Evolutionary conservation across 2,329 filamentous ascomycete genomes (phyloP).

Genomic region (Davidsoniella australis): DNA sequence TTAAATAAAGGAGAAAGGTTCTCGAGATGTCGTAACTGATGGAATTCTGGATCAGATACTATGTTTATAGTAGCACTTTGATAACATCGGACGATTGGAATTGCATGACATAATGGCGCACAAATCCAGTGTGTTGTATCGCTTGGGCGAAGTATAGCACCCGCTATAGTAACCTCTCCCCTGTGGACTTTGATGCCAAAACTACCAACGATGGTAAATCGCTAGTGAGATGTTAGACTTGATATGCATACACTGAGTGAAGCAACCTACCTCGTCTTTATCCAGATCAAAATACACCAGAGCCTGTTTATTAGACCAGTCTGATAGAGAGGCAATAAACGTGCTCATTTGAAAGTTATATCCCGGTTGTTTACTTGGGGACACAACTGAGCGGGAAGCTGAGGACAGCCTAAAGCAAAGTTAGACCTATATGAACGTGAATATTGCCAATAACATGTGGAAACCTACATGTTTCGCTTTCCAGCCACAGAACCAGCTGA

Average conservation of each 20-base stretch:
- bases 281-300: constrained; percentile 26
- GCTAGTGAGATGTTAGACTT: constrained; percentile 23
- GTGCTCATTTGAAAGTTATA: constrained; percentile 10
- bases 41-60: constrained; percentile 31
- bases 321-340: constrained; percentile 3
- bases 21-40: constrained; percentile 35
- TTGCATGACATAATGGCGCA: constrained; percentile 50
- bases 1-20: constrained; percentile 48
- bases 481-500: too few species aligned
- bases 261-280: constrained; percentile 30
- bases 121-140: constrained; percentile 37
- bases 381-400: neutral
- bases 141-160: constrained; percentile 39
- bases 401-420: neutral
- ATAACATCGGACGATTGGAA: constrained; percentile 45
- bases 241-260: neutral
- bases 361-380: neutral
- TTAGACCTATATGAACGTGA: too few species aligned
- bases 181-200: constrained; percentile 45
- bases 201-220: constrained; percentile 47
- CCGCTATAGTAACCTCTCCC: constrained; percentile 48
- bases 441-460: too few species aligned
- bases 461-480: too few species aligned
- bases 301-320: constrained; percentile 16
- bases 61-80: constrained; percentile 37